Evolutionary conservation across 2,329 filamentous ascomycete genomes (phyloP).

Genomic region (Phaeosphaeria sp.): DNA sequence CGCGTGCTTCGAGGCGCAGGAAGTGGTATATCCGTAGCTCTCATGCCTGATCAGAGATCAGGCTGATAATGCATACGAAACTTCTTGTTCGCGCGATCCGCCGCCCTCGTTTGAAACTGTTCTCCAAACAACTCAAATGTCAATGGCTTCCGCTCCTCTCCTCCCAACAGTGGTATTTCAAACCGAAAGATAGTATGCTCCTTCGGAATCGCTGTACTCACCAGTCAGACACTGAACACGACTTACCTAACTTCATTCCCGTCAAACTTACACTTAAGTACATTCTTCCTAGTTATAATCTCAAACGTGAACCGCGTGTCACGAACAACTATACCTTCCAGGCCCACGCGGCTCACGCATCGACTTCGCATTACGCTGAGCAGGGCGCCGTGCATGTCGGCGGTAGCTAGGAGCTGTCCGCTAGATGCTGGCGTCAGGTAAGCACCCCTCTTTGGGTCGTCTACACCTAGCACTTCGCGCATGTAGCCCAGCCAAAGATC

Average conservation of each 20-base stretch:
- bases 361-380: conserved; percentile 82
- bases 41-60: conserved; percentile 65
- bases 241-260: conserved; percentile 50
- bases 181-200: conserved; percentile 87
- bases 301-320: conserved; percentile 89
- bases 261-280: conserved; percentile 66
- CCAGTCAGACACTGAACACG: conserved; percentile 7
- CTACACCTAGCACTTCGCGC: conserved; percentile 75
- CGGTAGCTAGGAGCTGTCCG: conserved; percentile 76
- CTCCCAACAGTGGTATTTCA: conserved; percentile 62
- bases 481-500: conserved; percentile 85
- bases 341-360: conserved; percentile 81
- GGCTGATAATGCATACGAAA: conserved; percentile 85
- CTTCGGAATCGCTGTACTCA: conserved; percentile 73
- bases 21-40: not conserved
- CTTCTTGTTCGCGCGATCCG: conserved; percentile 87
- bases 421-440: conserved; percentile 66
- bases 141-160: conserved; percentile 55
- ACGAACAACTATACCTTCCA: conserved; percentile 84
- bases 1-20: no score
- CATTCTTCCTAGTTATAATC: conserved; percentile 74
- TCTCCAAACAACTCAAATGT: conserved; percentile 87
- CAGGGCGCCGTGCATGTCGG: conserved; percentile 88
- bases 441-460: conserved; percentile 48
- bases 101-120: conserved; percentile 81